phyloP scores from a whole-genome alignment of 345 rosid species.

The Euclidium syriacum region DNA sequence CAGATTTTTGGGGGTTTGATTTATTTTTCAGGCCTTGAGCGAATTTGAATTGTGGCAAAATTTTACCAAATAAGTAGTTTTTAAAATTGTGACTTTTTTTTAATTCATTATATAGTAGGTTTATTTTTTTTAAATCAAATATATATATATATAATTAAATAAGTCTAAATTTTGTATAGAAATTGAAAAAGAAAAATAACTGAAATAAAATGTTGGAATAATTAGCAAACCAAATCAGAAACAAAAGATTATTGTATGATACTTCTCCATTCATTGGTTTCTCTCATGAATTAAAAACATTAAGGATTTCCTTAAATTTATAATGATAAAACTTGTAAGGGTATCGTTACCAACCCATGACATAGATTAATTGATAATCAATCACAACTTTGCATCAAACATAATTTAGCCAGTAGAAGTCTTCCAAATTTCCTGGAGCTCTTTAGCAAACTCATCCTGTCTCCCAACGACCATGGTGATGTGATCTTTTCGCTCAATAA shows the following conservation, averaged over 20 bases:
- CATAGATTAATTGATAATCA: background rate
- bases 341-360: background rate
- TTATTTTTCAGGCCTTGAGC: too few relatives aligned
- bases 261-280: background rate
- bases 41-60: too few relatives aligned
- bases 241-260: constrained; percentile 4
- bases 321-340: background rate
- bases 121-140: too few relatives aligned
- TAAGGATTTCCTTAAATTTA: constrained; percentile 23
- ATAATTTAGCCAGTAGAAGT: constrained; percentile 27
- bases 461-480: constrained; percentile 84
- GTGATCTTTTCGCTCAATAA: constrained; percentile 74
- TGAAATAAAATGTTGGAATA: too few relatives aligned
- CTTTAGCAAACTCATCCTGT: constrained; percentile 73
- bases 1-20: too few relatives aligned
- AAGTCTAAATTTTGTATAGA: too few relatives aligned
- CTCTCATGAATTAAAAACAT: constrained; percentile 11
- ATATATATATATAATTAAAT: too few relatives aligned
- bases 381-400: constrained; percentile 2
- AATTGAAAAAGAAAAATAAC: too few relatives aligned
- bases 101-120: too few relatives aligned
- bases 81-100: too few relatives aligned
- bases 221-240: background rate
- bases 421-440: constrained; percentile 77
- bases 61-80: too few relatives aligned